Evolutionary conservation across 192 early-diverging fungal genomes (phyloP).

Genomic region (Backusella luteola): DNA sequence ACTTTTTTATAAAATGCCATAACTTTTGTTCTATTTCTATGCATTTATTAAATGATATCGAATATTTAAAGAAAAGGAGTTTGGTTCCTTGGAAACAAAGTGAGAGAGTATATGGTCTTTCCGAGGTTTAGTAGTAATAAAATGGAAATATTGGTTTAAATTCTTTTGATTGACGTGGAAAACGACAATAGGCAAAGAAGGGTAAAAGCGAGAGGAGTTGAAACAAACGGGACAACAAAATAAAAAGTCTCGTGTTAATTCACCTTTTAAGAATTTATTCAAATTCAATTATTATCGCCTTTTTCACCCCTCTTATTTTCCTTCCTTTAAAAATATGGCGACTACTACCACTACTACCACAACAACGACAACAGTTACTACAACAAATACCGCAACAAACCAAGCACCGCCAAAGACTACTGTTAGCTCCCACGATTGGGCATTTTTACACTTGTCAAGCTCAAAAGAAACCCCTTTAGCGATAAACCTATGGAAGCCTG

Average conservation of each 20-base stretch:
- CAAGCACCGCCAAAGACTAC: neutral
- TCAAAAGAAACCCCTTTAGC: neutral
- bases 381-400: neutral
- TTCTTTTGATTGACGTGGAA: slow-evolving; percentile 1
- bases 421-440: neutral
- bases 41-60: neutral
- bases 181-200: neutral
- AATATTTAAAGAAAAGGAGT: neutral
- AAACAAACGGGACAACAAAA: slow-evolving; percentile 6
- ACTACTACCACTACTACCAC: neutral
- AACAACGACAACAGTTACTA: neutral
- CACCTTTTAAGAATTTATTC: slow-evolving; percentile 10
- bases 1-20: too few relatives aligned
- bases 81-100: neutral
- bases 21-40: neutral
- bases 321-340: neutral
- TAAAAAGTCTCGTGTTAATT: slow-evolving; percentile 7
- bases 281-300: neutral
- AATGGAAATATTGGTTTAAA: neutral
- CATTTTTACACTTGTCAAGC: slow-evolving; percentile 1
- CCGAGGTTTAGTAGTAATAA: neutral
- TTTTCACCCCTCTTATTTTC: neutral
- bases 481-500: neutral
- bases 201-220: neutral
- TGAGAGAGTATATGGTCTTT: neutral